Evolutionary conservation across 441 rosid species (phyloP), one percentile per base, ranked within the genome.

Genomic region (Adansonia rubrostipa): DNA sequence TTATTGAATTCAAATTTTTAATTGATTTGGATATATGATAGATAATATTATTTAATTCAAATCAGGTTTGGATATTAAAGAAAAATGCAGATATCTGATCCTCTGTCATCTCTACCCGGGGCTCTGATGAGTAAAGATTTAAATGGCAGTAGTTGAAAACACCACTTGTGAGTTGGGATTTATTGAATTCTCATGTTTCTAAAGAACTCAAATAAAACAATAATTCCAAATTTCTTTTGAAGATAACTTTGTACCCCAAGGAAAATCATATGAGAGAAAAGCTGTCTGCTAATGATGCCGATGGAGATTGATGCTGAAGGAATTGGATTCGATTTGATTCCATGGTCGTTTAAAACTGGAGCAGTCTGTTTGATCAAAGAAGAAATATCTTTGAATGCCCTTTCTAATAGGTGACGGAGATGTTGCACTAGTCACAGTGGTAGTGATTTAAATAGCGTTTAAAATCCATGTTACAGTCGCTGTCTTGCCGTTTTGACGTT

Each of bases 281-380:
- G 63, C 51, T 63, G 61, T 50, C 71, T 5, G 50, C 4, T n/a
- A 20, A 24, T 42, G 79, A 15, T 56, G 44, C 20, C 48, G 15
- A 36, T 95, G 97, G 93, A 95, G 89, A 95, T 95, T 98, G 99
- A 95, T 73, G 96, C 93, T 40, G 99, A 93, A 88, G 98, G 98
- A 74, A 92, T 97, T 1, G 97, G 93, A 77, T 95, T 95, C 58
- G 91, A 93, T 77, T 85, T 95, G 78, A 92, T 95, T 64, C 98
- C 96, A 0, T 84, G 95, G 84, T 77, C 93, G 80, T 80, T 91
- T 67, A 85, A 95, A 82, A 93, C 93, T 0, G 97, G 98, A 20
- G 93, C 97, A 0, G 93, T 95, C 70, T 95, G 99, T 84, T 84
- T 95, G 84, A 87, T 93, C 0, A 98, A 95, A 65, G 98, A 95